These are phyloP conservation scores for Lactarius trivialis DNA, from an alignment of 768 basidiomycete species.

Conservation along the genomic window DNA sequence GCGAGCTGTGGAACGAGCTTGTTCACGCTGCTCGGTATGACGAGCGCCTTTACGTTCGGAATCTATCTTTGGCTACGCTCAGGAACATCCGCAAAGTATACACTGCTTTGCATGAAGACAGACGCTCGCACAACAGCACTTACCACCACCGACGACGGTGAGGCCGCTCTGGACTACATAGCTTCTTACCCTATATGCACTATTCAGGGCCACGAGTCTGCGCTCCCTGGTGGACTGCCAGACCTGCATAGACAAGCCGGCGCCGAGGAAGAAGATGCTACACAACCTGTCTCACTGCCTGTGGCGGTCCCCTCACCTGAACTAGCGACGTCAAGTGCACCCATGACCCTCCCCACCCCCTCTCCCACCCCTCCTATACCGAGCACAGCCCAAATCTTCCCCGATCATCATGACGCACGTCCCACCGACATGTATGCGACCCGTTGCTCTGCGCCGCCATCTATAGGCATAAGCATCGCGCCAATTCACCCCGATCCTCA, in stretches of 20 bases:
- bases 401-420: not conserved
- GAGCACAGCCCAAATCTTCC: not conserved
- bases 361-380: not conserved
- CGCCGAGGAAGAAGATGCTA: too few species aligned
- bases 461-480: not conserved
- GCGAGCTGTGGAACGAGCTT: constrained; percentile 3
- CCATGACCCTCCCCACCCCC: not conserved
- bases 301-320: not conserved
- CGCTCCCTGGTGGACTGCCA: not conserved
- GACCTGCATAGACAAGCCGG: not conserved
- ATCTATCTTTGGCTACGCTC: not conserved
- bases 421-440: not conserved
- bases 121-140: not conserved
- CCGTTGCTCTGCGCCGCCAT: too few species aligned
- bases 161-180: not conserved
- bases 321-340: not conserved
- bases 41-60: not conserved
- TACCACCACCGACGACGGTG: not conserved
- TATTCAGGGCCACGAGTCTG: not conserved
- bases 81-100: constrained; percentile 8
- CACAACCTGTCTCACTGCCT: not conserved
- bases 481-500: not conserved
- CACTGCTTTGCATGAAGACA: not conserved
- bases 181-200: not conserved
- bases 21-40: not conserved